These are phyloP conservation scores for Blastomyces emzantsi DNA, from an alignment of 2,329 filamentous ascomycete genomes.

Conservation along the genomic window DNA sequence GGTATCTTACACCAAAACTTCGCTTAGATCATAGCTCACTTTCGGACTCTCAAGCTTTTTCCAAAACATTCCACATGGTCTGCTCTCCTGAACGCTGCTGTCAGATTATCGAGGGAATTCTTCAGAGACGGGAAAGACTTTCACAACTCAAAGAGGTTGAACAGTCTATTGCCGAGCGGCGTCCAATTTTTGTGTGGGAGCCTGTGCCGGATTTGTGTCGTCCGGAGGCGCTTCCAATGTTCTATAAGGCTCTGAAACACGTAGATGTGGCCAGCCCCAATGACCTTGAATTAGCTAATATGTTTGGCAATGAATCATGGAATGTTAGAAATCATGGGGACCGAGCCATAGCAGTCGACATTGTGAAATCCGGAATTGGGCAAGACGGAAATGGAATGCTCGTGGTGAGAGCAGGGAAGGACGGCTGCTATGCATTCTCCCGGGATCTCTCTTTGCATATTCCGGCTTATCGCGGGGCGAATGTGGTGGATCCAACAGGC, in stretches of 20 bases:
- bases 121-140: slow-evolving; percentile 41
- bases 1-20: slow-evolving; percentile 78
- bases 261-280: slow-evolving; percentile 67
- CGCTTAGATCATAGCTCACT: slow-evolving; percentile 68
- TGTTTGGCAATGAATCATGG: slow-evolving; percentile 56
- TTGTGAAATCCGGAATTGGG: slow-evolving; percentile 32
- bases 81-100: slow-evolving; percentile 72
- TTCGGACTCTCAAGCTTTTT: slow-evolving; percentile 54
- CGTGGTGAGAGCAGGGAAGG: slow-evolving; percentile 53
- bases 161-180: slow-evolving; percentile 33
- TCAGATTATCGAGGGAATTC: slow-evolving; percentile 63
- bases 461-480: slow-evolving; percentile 59
- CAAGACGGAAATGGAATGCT: slow-evolving; percentile 30
- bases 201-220: slow-evolving; percentile 84
- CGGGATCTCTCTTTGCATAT: slow-evolving; percentile 52
- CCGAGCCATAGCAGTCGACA: slow-evolving; percentile 26
- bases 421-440: slow-evolving; percentile 45
- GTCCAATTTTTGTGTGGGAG: slow-evolving; percentile 84
- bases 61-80: slow-evolving; percentile 77
- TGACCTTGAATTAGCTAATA: slow-evolving; percentile 74
- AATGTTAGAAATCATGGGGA: slow-evolving; percentile 22
- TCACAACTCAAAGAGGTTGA: slow-evolving; percentile 22
- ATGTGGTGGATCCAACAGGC: slow-evolving; percentile 83
- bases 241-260: slow-evolving; percentile 43
- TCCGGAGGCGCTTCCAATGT: slow-evolving; percentile 51